phyloP scores from a whole-genome alignment of 2,329 filamentous ascomycete genomes.

The Pseudogymnoascus sp. region DNA sequence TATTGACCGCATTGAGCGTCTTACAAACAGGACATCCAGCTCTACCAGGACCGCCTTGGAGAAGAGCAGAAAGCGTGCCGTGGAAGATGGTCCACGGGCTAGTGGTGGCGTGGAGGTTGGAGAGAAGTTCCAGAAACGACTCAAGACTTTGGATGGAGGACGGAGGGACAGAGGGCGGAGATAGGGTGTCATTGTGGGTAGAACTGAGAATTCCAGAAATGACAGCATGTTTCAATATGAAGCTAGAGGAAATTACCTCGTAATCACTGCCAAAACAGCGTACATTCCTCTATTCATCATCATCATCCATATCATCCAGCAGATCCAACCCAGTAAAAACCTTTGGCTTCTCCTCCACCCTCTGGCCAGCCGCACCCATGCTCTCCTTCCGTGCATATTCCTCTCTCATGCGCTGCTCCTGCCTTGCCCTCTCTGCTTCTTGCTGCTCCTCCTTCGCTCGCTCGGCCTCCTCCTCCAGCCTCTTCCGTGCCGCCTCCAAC shows the following conservation, averaged over 20 bases:
- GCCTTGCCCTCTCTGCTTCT: slow-evolving; percentile 25
- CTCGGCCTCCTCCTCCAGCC: slow-evolving; percentile 26
- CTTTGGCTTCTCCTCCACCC: slow-evolving; percentile 31
- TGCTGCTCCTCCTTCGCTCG: slow-evolving; percentile 12
- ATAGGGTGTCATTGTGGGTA: background rate
- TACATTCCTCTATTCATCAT: slow-evolving; percentile 27
- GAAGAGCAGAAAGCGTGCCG: slow-evolving; percentile 74
- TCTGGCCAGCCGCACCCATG: slow-evolving; percentile 21
- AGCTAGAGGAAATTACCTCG: too few relatives aligned
- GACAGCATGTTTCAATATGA: background rate
- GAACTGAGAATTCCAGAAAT: background rate
- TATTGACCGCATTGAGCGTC: slow-evolving; percentile 73
- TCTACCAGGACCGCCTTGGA: slow-evolving; percentile 52
- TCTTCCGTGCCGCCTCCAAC: slow-evolving; percentile 27
- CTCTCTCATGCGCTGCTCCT: slow-evolving; percentile 24
- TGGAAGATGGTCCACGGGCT: slow-evolving; percentile 64
- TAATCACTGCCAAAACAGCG: too few relatives aligned
- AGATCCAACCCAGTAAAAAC: slow-evolving; percentile 31
- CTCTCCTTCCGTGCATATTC: slow-evolving; percentile 17
- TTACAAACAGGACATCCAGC: slow-evolving; percentile 63
- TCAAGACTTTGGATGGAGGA: slow-evolving; percentile 41
- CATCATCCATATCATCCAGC: slow-evolving; percentile 34
- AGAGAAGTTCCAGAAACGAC: slow-evolving; percentile 63
- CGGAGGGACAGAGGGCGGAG: slow-evolving; percentile 31
- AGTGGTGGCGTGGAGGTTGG: slow-evolving; percentile 59